A percentile compares a stretch with the other conserved stretches of the same genome.
phyloP scores from a whole-genome alignment of 179 eudicot genomes.

The Spinacia oleracea region DNA sequence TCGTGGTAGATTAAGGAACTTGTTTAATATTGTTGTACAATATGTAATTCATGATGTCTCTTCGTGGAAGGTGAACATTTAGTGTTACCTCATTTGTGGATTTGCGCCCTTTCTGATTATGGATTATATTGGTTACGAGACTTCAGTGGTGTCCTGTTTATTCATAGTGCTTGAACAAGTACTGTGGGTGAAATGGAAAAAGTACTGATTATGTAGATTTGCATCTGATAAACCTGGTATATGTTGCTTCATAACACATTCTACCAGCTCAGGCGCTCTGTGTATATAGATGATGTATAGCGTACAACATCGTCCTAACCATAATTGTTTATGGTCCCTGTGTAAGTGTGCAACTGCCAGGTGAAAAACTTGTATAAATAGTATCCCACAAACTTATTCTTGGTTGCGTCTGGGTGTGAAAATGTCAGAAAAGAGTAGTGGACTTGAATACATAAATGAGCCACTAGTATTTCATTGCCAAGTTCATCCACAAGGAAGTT shows the following conservation, averaged over 20 bases:
- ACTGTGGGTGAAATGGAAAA: not conserved
- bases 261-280: not conserved
- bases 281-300: not conserved
- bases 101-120: not conserved
- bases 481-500: no score
- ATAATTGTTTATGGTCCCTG: not conserved
- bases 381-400: not conserved
- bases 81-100: not conserved
- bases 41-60: not conserved
- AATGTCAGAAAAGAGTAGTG: no score
- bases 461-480: no score
- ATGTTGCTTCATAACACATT: not conserved
- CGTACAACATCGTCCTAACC: not conserved
- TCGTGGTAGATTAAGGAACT: not conserved
- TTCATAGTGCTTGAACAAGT: not conserved
- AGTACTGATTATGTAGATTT: not conserved
- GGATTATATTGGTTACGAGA: not conserved
- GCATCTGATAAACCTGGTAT: not conserved
- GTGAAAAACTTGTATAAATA: not conserved
- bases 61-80: not conserved
- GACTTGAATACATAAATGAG: no score
- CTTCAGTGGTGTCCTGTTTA: not conserved
- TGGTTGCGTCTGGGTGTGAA: conserved; percentile 1
- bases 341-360: not conserved
- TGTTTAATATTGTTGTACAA: not conserved